phyloP scores from a whole-genome alignment of 179 eudicot genomes.

The Gypsophila paniculata region DNA sequence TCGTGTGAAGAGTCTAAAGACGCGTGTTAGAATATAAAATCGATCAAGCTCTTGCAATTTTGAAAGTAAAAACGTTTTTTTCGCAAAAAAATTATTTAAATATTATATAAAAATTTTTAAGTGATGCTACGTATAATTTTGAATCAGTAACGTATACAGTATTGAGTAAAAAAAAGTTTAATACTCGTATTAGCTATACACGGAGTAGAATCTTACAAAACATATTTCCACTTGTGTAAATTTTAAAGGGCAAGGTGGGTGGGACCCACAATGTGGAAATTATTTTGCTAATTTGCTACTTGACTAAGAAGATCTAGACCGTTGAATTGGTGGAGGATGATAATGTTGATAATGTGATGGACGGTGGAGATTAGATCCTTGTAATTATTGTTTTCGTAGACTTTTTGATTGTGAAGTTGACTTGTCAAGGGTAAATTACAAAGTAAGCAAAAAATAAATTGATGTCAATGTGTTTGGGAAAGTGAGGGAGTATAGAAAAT shows the following conservation, averaged over 20 bases:
- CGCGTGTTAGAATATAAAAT: too few species aligned
- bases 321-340: conserved; percentile 5
- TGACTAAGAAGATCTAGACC: conserved; percentile 24
- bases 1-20: too few species aligned
- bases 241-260: conserved; percentile 18
- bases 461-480: background rate
- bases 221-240: too few species aligned
- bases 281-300: conserved; percentile 13
- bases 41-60: too few species aligned
- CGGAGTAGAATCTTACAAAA: too few species aligned
- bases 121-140: too few species aligned
- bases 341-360: background rate
- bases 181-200: too few species aligned
- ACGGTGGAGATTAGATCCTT: conserved; percentile 24
- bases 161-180: too few species aligned
- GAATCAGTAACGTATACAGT: too few species aligned
- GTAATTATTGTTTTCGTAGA: conserved; percentile 13
- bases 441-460: background rate
- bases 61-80: too few species aligned
- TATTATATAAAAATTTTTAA: too few species aligned
- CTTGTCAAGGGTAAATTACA: background rate
- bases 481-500: background rate
- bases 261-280: conserved; percentile 10
- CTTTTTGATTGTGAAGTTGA: background rate
- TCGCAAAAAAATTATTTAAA: too few species aligned